These are phyloP conservation scores for Raffaelea ambrosiae DNA, from an alignment of 2,329 filamentous ascomycete species.

Conservation along the genomic window DNA sequence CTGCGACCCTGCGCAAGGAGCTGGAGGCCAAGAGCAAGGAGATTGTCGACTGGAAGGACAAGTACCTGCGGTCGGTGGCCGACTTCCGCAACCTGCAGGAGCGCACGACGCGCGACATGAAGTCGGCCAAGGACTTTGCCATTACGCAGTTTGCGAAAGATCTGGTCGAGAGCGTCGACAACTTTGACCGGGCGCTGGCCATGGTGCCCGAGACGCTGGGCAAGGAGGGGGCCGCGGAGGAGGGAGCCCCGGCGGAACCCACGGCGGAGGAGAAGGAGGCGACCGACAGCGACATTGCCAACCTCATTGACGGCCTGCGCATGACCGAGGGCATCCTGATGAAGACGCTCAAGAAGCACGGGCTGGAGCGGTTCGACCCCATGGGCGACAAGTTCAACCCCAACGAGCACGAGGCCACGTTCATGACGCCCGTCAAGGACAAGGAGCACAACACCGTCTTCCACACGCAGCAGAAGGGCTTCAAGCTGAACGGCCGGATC, in stretches of 20 bases:
- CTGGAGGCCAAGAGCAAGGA: conserved; percentile 45
- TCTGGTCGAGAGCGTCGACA: conserved; percentile 90
- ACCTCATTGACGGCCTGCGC: conserved; percentile 80
- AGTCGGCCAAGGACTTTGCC: conserved; percentile 80
- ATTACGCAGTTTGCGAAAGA: conserved; percentile 95
- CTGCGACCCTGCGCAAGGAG: conserved; percentile 39
- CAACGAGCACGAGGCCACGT: conserved; percentile 92
- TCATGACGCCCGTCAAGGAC: conserved; percentile 78
- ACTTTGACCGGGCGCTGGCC: conserved; percentile 83
- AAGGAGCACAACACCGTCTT: conserved; percentile 91
- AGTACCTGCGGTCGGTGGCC: conserved; percentile 85
- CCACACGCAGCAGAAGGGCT: conserved; percentile 91
- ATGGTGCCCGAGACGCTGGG: conserved; percentile 61
- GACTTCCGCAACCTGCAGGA: conserved; percentile 98
- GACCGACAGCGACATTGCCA: conserved; percentile 51
- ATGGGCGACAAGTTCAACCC: conserved; percentile 85
- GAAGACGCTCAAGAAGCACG: conserved; percentile 85
- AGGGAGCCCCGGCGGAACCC: neutral
- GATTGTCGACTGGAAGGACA: conserved; percentile 82
- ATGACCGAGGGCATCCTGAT: conserved; percentile 92
- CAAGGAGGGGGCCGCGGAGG: conserved; percentile 60
- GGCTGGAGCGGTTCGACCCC: conserved; percentile 82
- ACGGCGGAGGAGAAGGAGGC: conserved; percentile 18
- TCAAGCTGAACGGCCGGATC: conserved; percentile 83
- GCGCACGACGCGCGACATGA: conserved; percentile 83